Percentiles rank a stretch among this genome's conserved stretches.
These are phyloP conservation scores for Taphrina flavorubra DNA, from an alignment of 1,139 yeast species.

Conservation along the genomic window DNA sequence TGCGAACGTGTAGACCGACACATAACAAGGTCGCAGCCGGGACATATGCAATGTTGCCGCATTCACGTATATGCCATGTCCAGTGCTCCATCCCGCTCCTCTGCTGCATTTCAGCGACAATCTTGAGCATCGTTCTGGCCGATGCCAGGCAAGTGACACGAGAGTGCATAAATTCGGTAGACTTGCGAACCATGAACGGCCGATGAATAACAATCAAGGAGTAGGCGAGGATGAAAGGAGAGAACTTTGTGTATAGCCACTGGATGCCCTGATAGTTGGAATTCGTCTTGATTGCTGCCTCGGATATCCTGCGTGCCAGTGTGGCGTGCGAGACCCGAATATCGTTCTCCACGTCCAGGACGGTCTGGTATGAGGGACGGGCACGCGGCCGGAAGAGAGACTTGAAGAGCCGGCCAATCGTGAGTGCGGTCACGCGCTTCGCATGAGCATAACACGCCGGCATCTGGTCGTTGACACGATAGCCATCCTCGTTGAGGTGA, in stretches of 20 bases:
- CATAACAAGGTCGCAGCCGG: slow-evolving; percentile 20
- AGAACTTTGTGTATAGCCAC: slow-evolving; percentile 3
- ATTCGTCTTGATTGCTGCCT: not conserved
- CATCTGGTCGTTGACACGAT: not conserved
- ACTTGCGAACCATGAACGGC: slow-evolving; percentile 14
- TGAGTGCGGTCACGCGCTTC: slow-evolving; percentile 12
- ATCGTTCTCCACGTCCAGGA: slow-evolving; percentile 16
- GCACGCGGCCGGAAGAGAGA: slow-evolving; percentile 19
- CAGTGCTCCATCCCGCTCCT: slow-evolving; percentile 10
- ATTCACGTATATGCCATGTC: slow-evolving; percentile 19
- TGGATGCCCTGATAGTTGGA: slow-evolving; percentile 7
- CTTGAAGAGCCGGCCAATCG: slow-evolving; percentile 11
- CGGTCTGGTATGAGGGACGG: slow-evolving; percentile 20
- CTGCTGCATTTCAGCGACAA: slow-evolving; percentile 10
- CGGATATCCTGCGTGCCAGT: not conserved
- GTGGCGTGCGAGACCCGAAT: slow-evolving; percentile 5
- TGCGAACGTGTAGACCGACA: slow-evolving; percentile 12
- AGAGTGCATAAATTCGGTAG: slow-evolving; percentile 6
- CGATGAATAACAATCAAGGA: slow-evolving; percentile 21
- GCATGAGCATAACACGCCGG: slow-evolving; percentile 17
- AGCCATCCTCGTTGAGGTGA: slow-evolving; percentile 8
- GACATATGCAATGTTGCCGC: slow-evolving; percentile 13
- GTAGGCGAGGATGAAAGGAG: slow-evolving; percentile 17
- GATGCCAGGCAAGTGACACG: slow-evolving; percentile 9
- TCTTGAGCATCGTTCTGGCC: slow-evolving; percentile 9